Percentiles rank a stretch among this genome's conserved stretches.
These are phyloP conservation scores for Verticillium nonalfalfae DNA, from an alignment of 2,329 filamentous ascomycete genomes.

Conservation along the genomic window DNA sequence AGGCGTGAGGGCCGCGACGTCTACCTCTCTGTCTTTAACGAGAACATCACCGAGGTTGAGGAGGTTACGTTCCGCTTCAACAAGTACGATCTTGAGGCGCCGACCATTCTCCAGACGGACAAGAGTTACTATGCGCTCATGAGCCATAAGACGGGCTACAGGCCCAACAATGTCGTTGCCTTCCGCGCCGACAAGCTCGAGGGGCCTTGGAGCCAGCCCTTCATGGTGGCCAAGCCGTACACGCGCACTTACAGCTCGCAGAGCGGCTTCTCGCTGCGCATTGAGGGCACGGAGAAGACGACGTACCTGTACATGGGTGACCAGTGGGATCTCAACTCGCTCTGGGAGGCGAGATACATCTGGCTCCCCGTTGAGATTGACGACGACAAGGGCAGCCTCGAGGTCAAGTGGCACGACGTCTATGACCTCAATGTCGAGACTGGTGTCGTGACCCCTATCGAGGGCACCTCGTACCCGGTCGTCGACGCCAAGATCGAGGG, in stretches of 20 bases:
- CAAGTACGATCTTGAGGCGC: conserved; percentile 55
- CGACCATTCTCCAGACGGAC: conserved; percentile 54
- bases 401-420: conserved; percentile 45
- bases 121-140: conserved; percentile 54
- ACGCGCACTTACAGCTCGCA: conserved; percentile 46
- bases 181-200: conserved; percentile 41
- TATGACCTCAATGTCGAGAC: conserved; percentile 47
- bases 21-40: conserved; percentile 48
- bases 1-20: conserved; percentile 47
- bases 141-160: conserved; percentile 58
- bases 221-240: conserved; percentile 39
- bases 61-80: conserved; percentile 47
- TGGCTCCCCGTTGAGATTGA: conserved; percentile 48
- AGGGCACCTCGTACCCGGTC: conserved; percentile 39
- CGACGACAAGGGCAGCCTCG: conserved; percentile 38
- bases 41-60: conserved; percentile 42
- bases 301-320: conserved; percentile 44
- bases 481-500: conserved; percentile 35
- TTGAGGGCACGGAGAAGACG: conserved; percentile 40
- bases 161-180: conserved; percentile 55
- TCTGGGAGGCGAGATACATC: conserved; percentile 50
- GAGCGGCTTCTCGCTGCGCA: conserved; percentile 40
- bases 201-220: conserved; percentile 47
- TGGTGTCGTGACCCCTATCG: conserved; percentile 36
- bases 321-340: conserved; percentile 42